Evolutionary conservation across 768 basidiomycete species (phyloP), one percentile per base, ranked within the genome.

Genomic region (Asterophora lycoperdoides): DNA sequence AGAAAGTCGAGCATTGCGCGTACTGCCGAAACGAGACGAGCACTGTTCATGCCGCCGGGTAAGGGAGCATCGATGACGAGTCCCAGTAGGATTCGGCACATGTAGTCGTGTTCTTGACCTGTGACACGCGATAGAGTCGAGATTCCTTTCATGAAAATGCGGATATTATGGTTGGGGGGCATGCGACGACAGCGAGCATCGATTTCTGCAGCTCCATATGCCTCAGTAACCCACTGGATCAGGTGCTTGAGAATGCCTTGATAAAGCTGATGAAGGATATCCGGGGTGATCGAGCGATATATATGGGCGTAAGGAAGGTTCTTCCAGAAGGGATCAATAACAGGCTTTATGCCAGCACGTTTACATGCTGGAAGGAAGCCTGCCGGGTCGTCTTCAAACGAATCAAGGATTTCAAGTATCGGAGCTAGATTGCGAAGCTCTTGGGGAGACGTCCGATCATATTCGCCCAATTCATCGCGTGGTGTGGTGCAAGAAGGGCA

Each of bases 1-100:
- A 71, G 44, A 49, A 75, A 76, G 51, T 77, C 68, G 0, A 73
- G 52, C 0, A 74, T 28, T 0, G 59, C 66, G 1, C 64, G 59
- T 32, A 68, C 62, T 7, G 66, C 60, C 3, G 46, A 23, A 1
- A 70, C 15, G 5, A 67, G 57, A 2, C 39, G 34, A 9, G 57
- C 58, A 41, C 26, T n/a, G n/a, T n/a, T n/a, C n/a, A n/a, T n/a
- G n/a, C n/a, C n/a, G n/a, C 3, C 48, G 28, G 1, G 69, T 17
- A 6, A 67, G 57, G 1, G 53, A 10, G 61, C 35, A 29, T 62
- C 64, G 8, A 65, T 43, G 14, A 71, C 51, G 4, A 68, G 36
- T 1, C 63, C 68, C 18, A 68, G 53, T 13, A 74, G 48, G 20
- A 68, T 51, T 1, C 47, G 54, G 29, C 60, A 57, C n/a, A 73